phyloP scores from a whole-genome alignment of 768 basidiomycete genomes.

The Coprinellus micaceus region DNA sequence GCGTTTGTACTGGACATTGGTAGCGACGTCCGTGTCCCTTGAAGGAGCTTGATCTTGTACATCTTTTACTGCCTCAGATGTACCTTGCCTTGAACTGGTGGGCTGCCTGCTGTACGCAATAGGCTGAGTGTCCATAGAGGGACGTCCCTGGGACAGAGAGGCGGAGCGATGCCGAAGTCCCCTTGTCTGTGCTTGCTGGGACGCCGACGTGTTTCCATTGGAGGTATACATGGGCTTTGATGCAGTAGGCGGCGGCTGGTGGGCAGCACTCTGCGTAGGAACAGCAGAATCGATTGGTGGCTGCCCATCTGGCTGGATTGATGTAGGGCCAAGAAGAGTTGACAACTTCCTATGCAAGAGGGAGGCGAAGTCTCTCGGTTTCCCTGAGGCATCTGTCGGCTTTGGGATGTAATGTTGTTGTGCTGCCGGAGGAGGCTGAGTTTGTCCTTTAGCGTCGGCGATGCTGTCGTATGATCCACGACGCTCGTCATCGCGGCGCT shows the following conservation, averaged over 20 bases:
- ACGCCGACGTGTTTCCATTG: neutral
- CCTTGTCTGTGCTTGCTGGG: neutral
- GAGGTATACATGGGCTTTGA: neutral
- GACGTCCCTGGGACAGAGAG: neutral
- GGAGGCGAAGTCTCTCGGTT: neutral
- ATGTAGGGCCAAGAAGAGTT: neutral
- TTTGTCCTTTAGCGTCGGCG: neutral
- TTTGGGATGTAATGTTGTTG: neutral
- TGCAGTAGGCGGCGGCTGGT: neutral
- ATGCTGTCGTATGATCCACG: neutral
- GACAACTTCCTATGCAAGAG: neutral
- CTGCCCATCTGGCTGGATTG: neutral
- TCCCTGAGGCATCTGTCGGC: neutral
- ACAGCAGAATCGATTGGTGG: neutral
- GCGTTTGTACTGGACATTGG: neutral
- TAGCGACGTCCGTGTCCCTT: neutral
- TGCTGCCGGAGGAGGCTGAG: neutral
- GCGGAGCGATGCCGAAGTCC: neutral
- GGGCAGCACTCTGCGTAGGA: no score
- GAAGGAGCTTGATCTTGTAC: neutral
- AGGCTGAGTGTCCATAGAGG: neutral
- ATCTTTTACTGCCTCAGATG: no score
- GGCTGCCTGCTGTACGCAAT: neutral
- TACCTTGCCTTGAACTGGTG: no score
- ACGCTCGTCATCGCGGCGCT: neutral